Evolutionary conservation across 495 filamentous ascomycete species (phyloP).

Genomic region (Hypoxylon lienhwacheense): DNA sequence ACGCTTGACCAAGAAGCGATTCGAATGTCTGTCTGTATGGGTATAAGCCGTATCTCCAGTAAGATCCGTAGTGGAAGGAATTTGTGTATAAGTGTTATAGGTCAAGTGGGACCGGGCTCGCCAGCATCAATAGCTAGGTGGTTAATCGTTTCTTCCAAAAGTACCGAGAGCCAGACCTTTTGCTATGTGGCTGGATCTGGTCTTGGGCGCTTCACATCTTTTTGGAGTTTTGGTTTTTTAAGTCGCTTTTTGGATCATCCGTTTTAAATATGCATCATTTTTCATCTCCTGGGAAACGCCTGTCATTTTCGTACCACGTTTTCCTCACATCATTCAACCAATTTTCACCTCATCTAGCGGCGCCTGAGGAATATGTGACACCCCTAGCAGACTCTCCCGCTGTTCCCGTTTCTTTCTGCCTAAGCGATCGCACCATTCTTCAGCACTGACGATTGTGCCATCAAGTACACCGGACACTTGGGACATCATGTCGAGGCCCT

Average conservation of each 20-base stretch:
- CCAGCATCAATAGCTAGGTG: conserved; percentile 11
- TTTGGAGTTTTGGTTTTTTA: neutral
- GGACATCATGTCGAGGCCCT: conserved; percentile 85
- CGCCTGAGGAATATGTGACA: conserved; percentile 13
- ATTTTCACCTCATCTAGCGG: conserved; percentile 33
- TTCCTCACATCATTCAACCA: conserved; percentile 25
- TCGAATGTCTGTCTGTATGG: conserved; percentile 15
- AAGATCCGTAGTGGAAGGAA: conserved; percentile 26
- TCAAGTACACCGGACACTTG: conserved; percentile 81
- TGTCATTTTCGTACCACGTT: conserved; percentile 15
- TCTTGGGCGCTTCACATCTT: conserved; percentile 12
- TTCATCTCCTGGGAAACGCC: conserved; percentile 33
- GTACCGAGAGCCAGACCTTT: conserved; percentile 14
- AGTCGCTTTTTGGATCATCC: conserved; percentile 4
- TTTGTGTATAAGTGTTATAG: conserved; percentile 25
- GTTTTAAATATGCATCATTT: conserved; percentile 28
- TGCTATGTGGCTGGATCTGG: conserved; percentile 19
- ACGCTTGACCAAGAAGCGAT: conserved; percentile 8
- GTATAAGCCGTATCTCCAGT: conserved; percentile 31
- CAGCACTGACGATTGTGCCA: conserved; percentile 81
- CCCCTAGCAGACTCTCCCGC: conserved; percentile 26
- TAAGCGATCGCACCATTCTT: conserved; percentile 80
- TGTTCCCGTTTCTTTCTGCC: conserved; percentile 56
- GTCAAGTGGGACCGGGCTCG: conserved; percentile 26
- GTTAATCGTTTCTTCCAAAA: conserved; percentile 16